Base-by-base conservation (phyloP, 345 rosid species). In the Viola odorata region DNA sequence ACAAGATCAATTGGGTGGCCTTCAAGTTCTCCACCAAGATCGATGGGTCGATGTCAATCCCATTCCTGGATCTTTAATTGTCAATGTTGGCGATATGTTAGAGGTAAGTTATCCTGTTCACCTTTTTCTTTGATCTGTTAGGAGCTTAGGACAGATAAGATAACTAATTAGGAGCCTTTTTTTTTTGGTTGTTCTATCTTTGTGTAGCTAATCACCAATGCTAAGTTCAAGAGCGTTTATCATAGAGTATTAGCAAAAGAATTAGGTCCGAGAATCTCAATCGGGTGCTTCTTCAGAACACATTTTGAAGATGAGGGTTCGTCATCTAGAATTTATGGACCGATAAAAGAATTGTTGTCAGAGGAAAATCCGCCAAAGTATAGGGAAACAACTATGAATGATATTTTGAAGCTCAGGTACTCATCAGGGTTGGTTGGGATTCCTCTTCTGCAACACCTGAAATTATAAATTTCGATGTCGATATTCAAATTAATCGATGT, bases 351-450 rank as follows among this genome's bases (percentile, higher is more conserved):
- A 17, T 12, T 64, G 16, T 16, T 64, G 37, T 64, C 60, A 0
- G 23, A 55, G 47, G 61, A 55, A 14, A 55, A 55, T 16, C 68
- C 61, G 3, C 61, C 61, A 47, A 11, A 13, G 23, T 64, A 64
- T 41, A 48, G 38, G 14, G 45, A 55, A 55, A 37, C 53, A 15
- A 37, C 41, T 37, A 3, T 55, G 0, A n/a, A 36, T 2, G 67
- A 53, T 9, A 44, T n/a, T 37, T 6, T 44, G 7, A 4, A 41
- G 4, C 12, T 3, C 48, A 5, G 10, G 7, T 45, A 54, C 14
- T n/a, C 44, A 15, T 54, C 55, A 54, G 67, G 59, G 7, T 42
- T 54, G 12, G 67, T 44, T 54, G 68, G 68, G 7, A 64, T 3
- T 13, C 16, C 68, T 12, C 38, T 37, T 10, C 53, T 45, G 5